Evolutionary conservation across 1,284 basidiomycete genomes (phyloP).

Genomic region (Puccinia coronata): DNA sequence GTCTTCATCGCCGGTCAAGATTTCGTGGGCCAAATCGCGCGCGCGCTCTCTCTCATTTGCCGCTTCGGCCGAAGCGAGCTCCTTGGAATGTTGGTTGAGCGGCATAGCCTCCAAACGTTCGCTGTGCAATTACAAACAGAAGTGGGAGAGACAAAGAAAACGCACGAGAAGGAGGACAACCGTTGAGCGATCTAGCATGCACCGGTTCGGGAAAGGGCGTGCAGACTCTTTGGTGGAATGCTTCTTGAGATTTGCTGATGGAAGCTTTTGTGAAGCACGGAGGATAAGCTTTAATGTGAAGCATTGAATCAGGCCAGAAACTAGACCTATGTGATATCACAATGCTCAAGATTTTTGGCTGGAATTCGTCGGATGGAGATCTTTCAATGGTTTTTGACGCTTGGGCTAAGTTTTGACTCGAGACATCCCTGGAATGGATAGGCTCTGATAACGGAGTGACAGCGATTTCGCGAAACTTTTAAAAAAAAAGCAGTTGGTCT

Average conservation of each 20-base stretch:
- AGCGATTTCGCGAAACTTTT: too few species aligned
- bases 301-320: too few species aligned
- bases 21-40: conserved; percentile 64
- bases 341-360: too few species aligned
- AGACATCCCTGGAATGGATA: too few species aligned
- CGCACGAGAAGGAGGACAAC: not conserved
- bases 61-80: conserved; percentile 85
- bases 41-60: conserved; percentile 91
- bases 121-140: conserved; percentile 83
- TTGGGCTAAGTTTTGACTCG: too few species aligned
- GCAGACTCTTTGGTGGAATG: conserved; percentile 77
- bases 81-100: conserved; percentile 90
- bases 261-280: too few species aligned
- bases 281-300: too few species aligned
- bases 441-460: too few species aligned
- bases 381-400: too few species aligned
- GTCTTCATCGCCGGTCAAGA: conserved; percentile 58
- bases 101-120: conserved; percentile 76
- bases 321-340: too few species aligned
- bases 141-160: conserved; percentile 61
- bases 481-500: too few species aligned
- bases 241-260: conserved; percentile 82
- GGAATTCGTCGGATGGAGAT: too few species aligned
- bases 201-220: not conserved
- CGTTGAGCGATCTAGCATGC: not conserved